phyloP scores from a whole-genome alignment of 1,139 yeast species.

The Geotrichum klebahnii region DNA sequence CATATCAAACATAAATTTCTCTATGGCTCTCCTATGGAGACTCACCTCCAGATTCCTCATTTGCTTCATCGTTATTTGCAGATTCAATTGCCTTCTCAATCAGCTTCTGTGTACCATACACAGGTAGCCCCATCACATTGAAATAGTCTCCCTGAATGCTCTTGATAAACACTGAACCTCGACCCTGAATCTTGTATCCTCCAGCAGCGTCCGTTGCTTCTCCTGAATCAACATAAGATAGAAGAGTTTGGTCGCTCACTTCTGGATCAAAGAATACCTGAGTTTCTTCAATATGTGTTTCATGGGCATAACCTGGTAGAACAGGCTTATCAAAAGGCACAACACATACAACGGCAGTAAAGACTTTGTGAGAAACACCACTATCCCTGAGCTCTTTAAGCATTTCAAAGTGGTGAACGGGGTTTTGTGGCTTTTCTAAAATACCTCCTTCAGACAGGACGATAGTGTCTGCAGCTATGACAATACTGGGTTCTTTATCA shows the following conservation, averaged over 20 bases:
- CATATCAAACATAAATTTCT: too few relatives aligned
- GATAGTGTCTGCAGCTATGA: slow-evolving; percentile 82
- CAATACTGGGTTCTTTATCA: slow-evolving; percentile 43
- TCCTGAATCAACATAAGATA: slow-evolving; percentile 58
- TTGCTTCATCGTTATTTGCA: slow-evolving; percentile 27
- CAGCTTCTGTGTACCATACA: slow-evolving; percentile 50
- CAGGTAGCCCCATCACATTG: slow-evolving; percentile 89
- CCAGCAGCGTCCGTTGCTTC: slow-evolving; percentile 89
- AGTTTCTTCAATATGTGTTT: slow-evolving; percentile 46
- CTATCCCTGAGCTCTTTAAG: slow-evolving; percentile 47
- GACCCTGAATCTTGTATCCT: slow-evolving; percentile 84
- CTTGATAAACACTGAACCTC: slow-evolving; percentile 57
- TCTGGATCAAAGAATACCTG: slow-evolving; percentile 47
- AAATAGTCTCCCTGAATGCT: slow-evolving; percentile 72
- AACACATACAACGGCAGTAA: slow-evolving; percentile 62
- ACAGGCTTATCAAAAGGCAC: slow-evolving; percentile 42
- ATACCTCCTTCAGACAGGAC: slow-evolving; percentile 54
- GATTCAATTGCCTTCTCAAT: slow-evolving; percentile 38
- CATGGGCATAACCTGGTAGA: slow-evolving; percentile 42
- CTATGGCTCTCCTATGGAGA: too few relatives aligned
- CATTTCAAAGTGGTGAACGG: slow-evolving; percentile 49
- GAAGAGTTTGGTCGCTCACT: slow-evolving; percentile 51
- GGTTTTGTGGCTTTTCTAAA: slow-evolving; percentile 69
- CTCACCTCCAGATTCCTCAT: slow-evolving; percentile 22
- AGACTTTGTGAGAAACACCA: slow-evolving; percentile 49